Conservation (phyloP, 176 grass and related monocot species). For the Musa schizocarpa region DNA sequence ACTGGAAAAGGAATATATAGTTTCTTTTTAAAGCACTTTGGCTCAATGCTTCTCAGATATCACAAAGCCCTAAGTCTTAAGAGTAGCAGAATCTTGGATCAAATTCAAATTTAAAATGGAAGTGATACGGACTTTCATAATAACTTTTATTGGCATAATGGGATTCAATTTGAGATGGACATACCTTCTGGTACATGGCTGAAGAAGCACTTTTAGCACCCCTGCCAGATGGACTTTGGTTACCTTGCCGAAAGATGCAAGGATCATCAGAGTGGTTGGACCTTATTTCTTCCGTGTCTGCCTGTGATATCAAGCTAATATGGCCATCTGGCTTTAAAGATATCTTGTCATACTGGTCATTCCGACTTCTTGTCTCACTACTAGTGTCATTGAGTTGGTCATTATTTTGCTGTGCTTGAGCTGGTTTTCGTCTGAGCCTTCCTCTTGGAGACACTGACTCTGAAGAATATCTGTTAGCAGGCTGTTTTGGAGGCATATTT, state of each 20-base stretch:
- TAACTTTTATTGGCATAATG: not conserved
- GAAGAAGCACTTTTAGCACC: not conserved
- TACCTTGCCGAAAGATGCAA: conserved; percentile 33
- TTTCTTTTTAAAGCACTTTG: too few species aligned
- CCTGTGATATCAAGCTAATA: conserved; percentile 37
- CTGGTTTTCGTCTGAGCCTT: conserved; percentile 53
- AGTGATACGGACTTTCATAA: too few species aligned
- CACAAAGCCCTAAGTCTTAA: too few species aligned
- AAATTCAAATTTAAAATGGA: too few species aligned
- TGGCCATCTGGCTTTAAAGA: conserved; percentile 51
- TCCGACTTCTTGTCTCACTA: conserved; percentile 41
- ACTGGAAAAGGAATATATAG: too few species aligned
- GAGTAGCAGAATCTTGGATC: too few species aligned
- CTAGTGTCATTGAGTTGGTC: conserved; percentile 38
- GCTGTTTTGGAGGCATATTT: conserved; percentile 43
- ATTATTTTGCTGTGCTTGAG: conserved; percentile 50
- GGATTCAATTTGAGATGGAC: not conserved
- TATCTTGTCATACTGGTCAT: conserved; percentile 44
- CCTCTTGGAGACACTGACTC: conserved; percentile 67
- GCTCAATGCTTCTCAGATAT: too few species aligned
- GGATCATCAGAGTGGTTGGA: conserved; percentile 36
- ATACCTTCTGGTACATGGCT: conserved; percentile 12
- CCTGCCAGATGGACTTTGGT: conserved; percentile 33
- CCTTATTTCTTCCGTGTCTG: conserved; percentile 54
- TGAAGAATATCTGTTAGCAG: conserved; percentile 38